Base-by-base conservation (phyloP, 164 flowering plant genomes). In the Houttuynia cordata region DNA sequence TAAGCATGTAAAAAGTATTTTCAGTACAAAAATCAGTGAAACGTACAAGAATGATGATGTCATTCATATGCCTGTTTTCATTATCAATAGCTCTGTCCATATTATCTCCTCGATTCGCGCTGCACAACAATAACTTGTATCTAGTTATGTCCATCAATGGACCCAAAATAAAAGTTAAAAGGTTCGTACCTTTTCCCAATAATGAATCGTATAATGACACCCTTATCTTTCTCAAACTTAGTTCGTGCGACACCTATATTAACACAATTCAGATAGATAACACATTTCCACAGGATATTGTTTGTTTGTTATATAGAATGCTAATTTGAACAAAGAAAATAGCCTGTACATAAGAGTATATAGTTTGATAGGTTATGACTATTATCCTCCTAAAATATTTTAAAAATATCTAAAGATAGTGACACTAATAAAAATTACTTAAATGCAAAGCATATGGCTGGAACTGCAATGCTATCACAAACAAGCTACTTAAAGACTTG, bases 41-140 rank as follows among this genome's bases (percentile, higher is more conserved):
- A 63, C 95, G 53, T 81, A 93, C 97, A 70, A 89, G 92, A 71
- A 89, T 80, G 52, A 82, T 65, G 71, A 93, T 80, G 78, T 92
- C 97, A 66, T 84, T 79, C 22, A 80, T 77, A 68, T 74, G 78
- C 65, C 73, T 71, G 67, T 81, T 83, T 75, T 93, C 98, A 61
- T 23, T 73, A 62, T 79, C 87, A 68, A 93, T 83, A 24, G 60
- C 82, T 69, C 72, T 79, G 76, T 89, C 97, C 62, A 77, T 71
- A 76, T 75, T 80, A 77, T 87, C 91, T 57, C 96, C 96, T 22
- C 65, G 85, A 70, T 81, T 81, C 37, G 83, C 79, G 77, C 98
- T 92, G 87, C 76, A 80, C 24, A 60, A 49, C 72, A 74, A 30
- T 56, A 45, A 8, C 8, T 7, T 45, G 17, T 7, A 45, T 12